Conservation (phyloP, 257 asterid species). For the Cruciata laevipes region DNA sequence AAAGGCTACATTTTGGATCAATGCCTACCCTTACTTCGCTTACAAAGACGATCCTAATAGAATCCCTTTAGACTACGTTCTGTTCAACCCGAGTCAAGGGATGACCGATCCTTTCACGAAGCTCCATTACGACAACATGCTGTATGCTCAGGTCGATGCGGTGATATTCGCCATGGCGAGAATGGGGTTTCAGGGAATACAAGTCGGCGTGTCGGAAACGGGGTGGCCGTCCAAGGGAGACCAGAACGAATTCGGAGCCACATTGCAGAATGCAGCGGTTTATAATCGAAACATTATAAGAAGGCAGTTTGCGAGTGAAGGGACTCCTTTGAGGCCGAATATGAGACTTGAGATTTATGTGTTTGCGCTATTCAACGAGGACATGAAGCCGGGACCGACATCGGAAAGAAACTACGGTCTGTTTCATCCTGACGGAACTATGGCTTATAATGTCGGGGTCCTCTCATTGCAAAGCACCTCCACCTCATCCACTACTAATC, state of each 20-base stretch:
- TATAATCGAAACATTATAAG: conserved; percentile 63
- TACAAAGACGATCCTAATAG: conserved; percentile 57
- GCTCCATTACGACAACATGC: conserved; percentile 75
- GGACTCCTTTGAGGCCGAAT: conserved; percentile 66
- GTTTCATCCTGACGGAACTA: conserved; percentile 59
- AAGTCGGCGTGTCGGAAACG: conserved; percentile 69
- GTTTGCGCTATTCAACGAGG: conserved; percentile 78
- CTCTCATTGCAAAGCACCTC: conserved; percentile 27
- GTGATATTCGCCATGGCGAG: conserved; percentile 54
- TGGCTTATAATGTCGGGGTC: conserved; percentile 54
- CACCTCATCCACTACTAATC: conserved; percentile 15
- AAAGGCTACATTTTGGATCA: conserved; percentile 75
- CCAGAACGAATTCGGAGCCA: conserved; percentile 51
- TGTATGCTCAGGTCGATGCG: conserved; percentile 85
- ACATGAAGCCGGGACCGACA: conserved; percentile 72
- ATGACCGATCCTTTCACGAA: conserved; percentile 55
- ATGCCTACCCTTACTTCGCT: conserved; percentile 89
- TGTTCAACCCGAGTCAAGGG: conserved; percentile 60
- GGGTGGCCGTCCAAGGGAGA: conserved; percentile 95
- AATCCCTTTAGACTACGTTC: conserved; percentile 57
- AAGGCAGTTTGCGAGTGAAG: conserved; percentile 49
- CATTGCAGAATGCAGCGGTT: conserved; percentile 47
- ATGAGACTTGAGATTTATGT: conserved; percentile 56
- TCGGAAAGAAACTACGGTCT: conserved; percentile 73
- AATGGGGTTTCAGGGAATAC: conserved; percentile 54